A percentile compares a stretch with the other conserved stretches of the same genome.
phyloP scores from a whole-genome alignment of 1,284 basidiomycete genomes.

The Takashimella tepidaria region DNA sequence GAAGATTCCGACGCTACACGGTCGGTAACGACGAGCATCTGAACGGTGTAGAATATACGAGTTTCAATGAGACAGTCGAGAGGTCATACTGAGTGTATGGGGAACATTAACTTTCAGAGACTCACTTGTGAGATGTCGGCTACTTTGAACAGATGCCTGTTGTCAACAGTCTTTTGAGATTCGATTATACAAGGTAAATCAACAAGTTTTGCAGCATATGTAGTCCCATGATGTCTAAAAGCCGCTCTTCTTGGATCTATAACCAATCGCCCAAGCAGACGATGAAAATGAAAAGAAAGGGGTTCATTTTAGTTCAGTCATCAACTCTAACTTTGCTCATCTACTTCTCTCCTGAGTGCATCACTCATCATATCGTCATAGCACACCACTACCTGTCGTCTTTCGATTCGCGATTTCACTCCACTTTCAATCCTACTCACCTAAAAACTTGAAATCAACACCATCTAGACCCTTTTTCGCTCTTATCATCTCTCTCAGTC shows the following conservation, averaged over 20 bases:
- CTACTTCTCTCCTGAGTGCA: too few species aligned
- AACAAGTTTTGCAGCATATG: constrained; percentile 88
- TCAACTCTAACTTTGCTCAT: neutral
- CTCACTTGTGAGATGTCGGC: constrained; percentile 92
- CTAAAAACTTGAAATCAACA: constrained; percentile 98
- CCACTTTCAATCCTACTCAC: constrained; percentile 48
- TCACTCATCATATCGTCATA: too few species aligned
- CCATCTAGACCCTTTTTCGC: constrained; percentile 67
- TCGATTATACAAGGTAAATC: constrained; percentile 94
- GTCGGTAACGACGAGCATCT: constrained; percentile 84
- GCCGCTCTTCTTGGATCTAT: constrained; percentile 84
- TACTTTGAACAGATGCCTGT: constrained; percentile 95
- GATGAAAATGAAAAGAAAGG: neutral
- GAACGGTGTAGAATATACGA: neutral
- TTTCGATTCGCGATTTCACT: too few species aligned
- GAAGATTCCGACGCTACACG: constrained; percentile 67
- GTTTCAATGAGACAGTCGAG: neutral
- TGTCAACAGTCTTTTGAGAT: constrained; percentile 93
- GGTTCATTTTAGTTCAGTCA: too few species aligned
- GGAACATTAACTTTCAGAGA: neutral
- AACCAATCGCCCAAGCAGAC: neutral
- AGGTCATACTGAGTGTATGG: neutral
- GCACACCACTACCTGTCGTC: too few species aligned
- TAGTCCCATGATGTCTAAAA: constrained; percentile 76
- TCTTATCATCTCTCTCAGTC: constrained; percentile 71